Base-by-base conservation (phyloP, 768 basidiomycete species). In the Collybiopsis confluens region DNA sequence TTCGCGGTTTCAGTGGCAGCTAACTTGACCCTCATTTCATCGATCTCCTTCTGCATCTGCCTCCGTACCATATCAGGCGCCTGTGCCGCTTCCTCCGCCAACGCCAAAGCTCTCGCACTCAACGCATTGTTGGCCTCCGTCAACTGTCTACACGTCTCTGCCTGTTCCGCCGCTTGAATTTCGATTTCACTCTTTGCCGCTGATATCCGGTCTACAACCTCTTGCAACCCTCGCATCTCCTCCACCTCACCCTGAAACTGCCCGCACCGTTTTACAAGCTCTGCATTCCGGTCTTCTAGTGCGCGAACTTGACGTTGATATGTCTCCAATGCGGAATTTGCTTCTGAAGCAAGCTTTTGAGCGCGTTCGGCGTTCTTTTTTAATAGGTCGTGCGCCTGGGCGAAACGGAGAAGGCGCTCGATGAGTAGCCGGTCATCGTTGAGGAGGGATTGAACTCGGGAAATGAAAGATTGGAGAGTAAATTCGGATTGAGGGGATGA, bases 331-430 rank as follows among this genome's bases (percentile, higher is more conserved):
- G 87, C 90, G 18, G 64, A 67, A 55, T 82, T 85, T 37, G 87
- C 89, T 47, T 94, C 93, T 66, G 88, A 85, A 3, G 91, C 90
- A 26, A 96, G 77, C 68, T 92, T 92, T 75, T 94, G 89, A 20
- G 92, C 93, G 45, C 92, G 77, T 63, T 92, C 92, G 18, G 92
- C 92, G 63, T 93, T 94, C 71, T 86, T 89, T 78, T 93, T 96
- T 56, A 96, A 77, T 58, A 95, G 64, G 59, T 96, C 93, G 55
- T 95, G 88, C 46, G 92, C 90, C 67, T 91, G 86, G 2, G 90
- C 93, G 60, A 92, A 89, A 23, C 91, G 82, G 47, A 92, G 73
- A 36, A 94, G 71, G 28, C 93, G 80, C 67, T 92, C 89, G 56
- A 94, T 91, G 56, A 98, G 70, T 18, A 88, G 77, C 23, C 84